Evolutionary conservation across 2,329 filamentous ascomycete genomes (phyloP).

Genomic region (Epichloe amarillans): DNA sequence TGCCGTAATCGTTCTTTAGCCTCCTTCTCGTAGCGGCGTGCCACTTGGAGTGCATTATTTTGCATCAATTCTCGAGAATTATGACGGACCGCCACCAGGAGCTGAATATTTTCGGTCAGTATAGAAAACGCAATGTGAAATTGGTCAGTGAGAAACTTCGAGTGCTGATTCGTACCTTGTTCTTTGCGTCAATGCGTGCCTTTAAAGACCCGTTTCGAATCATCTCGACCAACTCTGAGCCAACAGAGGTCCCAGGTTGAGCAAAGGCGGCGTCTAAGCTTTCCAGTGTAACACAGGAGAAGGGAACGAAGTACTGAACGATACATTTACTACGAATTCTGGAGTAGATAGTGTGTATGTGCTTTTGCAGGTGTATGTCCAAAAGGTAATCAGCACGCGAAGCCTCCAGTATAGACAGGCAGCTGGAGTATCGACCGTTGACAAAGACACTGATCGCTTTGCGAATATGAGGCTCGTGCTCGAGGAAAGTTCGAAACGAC

Average conservation of each 20-base stretch:
- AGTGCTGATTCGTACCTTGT: conserved; percentile 37
- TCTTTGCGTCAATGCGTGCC: conserved; percentile 74
- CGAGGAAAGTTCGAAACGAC: conserved; percentile 74
- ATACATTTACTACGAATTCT: conserved; percentile 83
- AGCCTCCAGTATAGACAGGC: conserved; percentile 67
- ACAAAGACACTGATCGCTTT: conserved; percentile 84
- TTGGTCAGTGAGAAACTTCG: background rate
- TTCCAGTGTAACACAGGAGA: conserved; percentile 71
- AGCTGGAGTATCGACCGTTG: conserved; percentile 76
- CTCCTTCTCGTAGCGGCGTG: conserved; percentile 59
- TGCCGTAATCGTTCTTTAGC: conserved; percentile 64
- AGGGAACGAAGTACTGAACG: conserved; percentile 81
- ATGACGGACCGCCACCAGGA: conserved; percentile 58
- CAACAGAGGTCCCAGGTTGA: conserved; percentile 45
- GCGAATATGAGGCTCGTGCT: conserved; percentile 86
- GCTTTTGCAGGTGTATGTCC: conserved; percentile 70
- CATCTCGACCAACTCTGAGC: conserved; percentile 64
- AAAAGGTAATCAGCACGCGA: conserved; percentile 81
- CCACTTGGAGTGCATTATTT: conserved; percentile 50
- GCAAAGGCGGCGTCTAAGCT: conserved; percentile 70
- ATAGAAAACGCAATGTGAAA: background rate
- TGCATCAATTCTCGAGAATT: conserved; percentile 61
- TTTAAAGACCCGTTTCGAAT: conserved; percentile 60
- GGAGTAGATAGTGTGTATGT: conserved; percentile 57
- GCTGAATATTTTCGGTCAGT: conserved; percentile 22